Evolutionary conservation across 2,329 filamentous ascomycete genomes (phyloP).

Genomic region (Xylariomycetidae sp.): DNA sequence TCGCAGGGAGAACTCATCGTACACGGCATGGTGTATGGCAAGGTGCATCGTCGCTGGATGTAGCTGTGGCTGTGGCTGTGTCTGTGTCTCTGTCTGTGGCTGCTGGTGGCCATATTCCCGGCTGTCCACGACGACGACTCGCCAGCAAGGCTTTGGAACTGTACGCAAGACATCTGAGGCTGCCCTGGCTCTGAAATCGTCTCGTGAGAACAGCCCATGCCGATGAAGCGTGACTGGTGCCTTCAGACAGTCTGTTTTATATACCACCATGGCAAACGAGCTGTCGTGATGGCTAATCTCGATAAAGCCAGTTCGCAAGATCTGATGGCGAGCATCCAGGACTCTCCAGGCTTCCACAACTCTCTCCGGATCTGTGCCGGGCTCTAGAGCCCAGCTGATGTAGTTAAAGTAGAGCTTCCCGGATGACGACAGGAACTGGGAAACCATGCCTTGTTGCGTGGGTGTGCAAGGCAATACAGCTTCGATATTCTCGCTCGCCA

Average conservation of each 20-base stretch:
- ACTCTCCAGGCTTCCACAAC: slow-evolving; percentile 55
- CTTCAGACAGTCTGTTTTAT: slow-evolving; percentile 23
- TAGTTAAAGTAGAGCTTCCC: slow-evolving; percentile 73
- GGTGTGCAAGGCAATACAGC: slow-evolving; percentile 73
- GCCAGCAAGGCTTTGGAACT: slow-evolving; percentile 58
- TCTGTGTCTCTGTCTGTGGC: no score
- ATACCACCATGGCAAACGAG: slow-evolving; percentile 72
- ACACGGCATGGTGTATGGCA: slow-evolving; percentile 71
- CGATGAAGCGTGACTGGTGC: slow-evolving; percentile 15
- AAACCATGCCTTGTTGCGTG: slow-evolving; percentile 73
- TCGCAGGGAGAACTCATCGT: slow-evolving; percentile 72
- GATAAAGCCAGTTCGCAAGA: slow-evolving; percentile 71
- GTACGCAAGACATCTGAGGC: slow-evolving; percentile 30
- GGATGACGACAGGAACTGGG: slow-evolving; percentile 61
- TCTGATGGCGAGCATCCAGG: slow-evolving; percentile 53
- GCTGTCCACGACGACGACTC: slow-evolving; percentile 39
- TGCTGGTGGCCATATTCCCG: no score
- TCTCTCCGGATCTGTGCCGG: slow-evolving; percentile 28
- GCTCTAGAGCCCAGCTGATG: slow-evolving; percentile 47
- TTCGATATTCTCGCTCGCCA: slow-evolving; percentile 27
- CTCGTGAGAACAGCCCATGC: slow-evolving; percentile 22
- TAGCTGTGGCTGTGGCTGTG: no score
- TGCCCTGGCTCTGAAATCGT: slow-evolving; percentile 32
- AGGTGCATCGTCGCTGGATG: slow-evolving; percentile 38
- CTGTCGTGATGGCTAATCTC: slow-evolving; percentile 51